A percentile compares a stretch with the other conserved stretches of the same genome.
Evolutionary conservation across 192 early-diverging fungal genomes (phyloP).

Genomic region (Backusella mclennaniae): DNA sequence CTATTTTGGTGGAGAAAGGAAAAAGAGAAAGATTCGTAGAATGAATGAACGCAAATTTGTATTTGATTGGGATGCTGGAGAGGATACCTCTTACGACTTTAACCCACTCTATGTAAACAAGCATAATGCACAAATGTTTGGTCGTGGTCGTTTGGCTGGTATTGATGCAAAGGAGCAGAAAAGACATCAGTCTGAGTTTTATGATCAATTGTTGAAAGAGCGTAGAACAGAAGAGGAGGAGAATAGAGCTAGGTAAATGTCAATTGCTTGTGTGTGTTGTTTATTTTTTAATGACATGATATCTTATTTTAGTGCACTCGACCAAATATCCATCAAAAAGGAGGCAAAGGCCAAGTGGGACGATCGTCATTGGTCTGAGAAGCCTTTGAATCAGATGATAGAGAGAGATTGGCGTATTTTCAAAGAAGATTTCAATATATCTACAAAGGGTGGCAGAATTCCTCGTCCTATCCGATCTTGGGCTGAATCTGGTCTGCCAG

Average conservation of each 20-base stretch:
- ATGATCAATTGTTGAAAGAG: conserved; percentile 61
- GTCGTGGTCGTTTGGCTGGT: conserved; percentile 84
- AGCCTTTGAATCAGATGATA: conserved; percentile 85
- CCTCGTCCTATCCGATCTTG: conserved; percentile 89
- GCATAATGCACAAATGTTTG: conserved; percentile 75
- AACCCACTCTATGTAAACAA: conserved; percentile 86
- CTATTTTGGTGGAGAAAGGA: conserved; percentile 82
- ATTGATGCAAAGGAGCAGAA: conserved; percentile 80
- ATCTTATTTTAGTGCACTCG: conserved; percentile 48
- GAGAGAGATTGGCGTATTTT: conserved; percentile 99
- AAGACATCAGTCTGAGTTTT: conserved; percentile 64
- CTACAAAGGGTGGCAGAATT: conserved; percentile 89
- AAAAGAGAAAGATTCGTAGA: conserved; percentile 71
- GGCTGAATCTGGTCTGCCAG: conserved; percentile 77
- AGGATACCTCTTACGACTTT: conserved; percentile 93
- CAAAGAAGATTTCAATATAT: conserved; percentile 96
- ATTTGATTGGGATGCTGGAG: conserved; percentile 95
- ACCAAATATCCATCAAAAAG: conserved; percentile 58
- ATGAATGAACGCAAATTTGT: conserved; percentile 95
- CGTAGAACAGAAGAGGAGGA: conserved; percentile 57
- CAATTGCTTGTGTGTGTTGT: no score
- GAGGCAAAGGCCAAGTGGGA: conserved; percentile 77
- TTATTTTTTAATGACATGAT: no score
- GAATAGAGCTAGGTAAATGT: conserved; percentile 51
- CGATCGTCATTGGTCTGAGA: conserved; percentile 95